Evolutionary conservation across 2,329 filamentous ascomycete species (phyloP).

Genomic region (Hirsutella thompsonii): DNA sequence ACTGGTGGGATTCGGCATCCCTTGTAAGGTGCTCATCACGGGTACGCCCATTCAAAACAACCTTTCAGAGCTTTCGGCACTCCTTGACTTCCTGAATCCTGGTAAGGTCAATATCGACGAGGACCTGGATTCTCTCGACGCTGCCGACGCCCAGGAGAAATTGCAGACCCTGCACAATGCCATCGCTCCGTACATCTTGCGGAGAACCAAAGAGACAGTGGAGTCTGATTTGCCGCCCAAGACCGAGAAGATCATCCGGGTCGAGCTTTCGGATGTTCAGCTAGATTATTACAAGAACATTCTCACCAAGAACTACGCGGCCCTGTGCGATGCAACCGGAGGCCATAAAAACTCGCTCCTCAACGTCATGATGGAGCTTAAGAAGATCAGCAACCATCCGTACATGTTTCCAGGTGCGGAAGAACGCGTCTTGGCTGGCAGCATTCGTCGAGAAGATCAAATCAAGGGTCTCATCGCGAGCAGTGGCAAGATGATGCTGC

Average conservation of each 20-base stretch:
- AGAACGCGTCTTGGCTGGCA: slow-evolving; percentile 72
- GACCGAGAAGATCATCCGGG: slow-evolving; percentile 96
- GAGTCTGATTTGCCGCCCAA: slow-evolving; percentile 94
- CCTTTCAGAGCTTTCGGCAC: slow-evolving; percentile 75
- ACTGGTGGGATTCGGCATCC: slow-evolving; percentile 73
- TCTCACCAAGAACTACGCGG: slow-evolving; percentile 88
- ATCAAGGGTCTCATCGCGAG: slow-evolving; percentile 89
- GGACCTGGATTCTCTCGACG: slow-evolving; percentile 68
- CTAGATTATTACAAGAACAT: slow-evolving; percentile 99
- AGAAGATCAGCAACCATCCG: slow-evolving; percentile 97
- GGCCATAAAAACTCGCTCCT: slow-evolving; percentile 90
- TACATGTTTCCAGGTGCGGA: slow-evolving; percentile 96
- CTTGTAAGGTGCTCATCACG: slow-evolving; percentile 84
- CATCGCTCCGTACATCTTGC: slow-evolving; percentile 88
- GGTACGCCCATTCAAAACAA: slow-evolving; percentile 98
- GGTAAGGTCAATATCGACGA: slow-evolving; percentile 84
- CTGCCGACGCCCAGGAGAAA: slow-evolving; percentile 74
- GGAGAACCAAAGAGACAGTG: slow-evolving; percentile 92
- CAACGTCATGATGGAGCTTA: slow-evolving; percentile 99
- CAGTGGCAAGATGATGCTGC: slow-evolving; percentile 98
- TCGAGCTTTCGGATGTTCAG: slow-evolving; percentile 91
- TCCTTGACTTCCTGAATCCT: slow-evolving; percentile 96
- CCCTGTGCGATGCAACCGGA: slow-evolving; percentile 76
- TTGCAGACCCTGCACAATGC: slow-evolving; percentile 72
- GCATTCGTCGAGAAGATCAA: slow-evolving; percentile 72